Evolutionary conservation across 2,329 filamentous ascomycete species (phyloP).

Genomic region (Tolypocladium cylindrosporum): DNA sequence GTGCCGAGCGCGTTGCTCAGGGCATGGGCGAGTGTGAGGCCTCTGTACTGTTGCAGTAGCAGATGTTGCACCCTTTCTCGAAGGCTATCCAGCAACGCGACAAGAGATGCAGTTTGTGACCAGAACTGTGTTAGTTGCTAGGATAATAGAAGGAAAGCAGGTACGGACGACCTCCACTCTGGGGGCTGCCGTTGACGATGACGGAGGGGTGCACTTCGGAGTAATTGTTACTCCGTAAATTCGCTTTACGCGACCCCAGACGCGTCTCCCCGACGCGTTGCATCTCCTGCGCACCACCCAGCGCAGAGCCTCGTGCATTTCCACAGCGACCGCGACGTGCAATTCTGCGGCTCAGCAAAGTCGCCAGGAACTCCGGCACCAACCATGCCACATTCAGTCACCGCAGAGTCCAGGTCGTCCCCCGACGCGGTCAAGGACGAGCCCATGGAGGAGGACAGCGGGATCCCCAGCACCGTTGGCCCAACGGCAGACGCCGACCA

Average conservation of each 20-base stretch:
- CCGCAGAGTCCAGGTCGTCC: conserved; percentile 18
- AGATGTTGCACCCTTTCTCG: too few relatives aligned
- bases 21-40: background rate
- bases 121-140: too few relatives aligned
- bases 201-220: too few relatives aligned
- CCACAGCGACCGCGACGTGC: background rate
- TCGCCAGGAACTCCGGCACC: background rate
- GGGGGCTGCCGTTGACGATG: too few relatives aligned
- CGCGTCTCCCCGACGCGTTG: background rate
- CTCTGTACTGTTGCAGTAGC: too few relatives aligned
- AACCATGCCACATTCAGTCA: conserved; percentile 35
- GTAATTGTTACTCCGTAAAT: too few relatives aligned
- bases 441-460: conserved; percentile 23
- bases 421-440: conserved; percentile 19
- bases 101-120: too few relatives aligned
- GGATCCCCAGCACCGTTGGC: conserved; percentile 16
- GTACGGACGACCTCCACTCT: too few relatives aligned
- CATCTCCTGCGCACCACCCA: background rate
- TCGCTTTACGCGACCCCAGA: background rate
- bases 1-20: background rate
- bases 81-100: too few relatives aligned
- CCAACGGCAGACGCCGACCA: conserved; percentile 11
- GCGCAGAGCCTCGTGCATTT: background rate
- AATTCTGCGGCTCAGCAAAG: background rate
- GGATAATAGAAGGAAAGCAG: too few relatives aligned